Conservation (phyloP, 441 rosid species). For the Cnidoscolus chayamansa region DNA sequence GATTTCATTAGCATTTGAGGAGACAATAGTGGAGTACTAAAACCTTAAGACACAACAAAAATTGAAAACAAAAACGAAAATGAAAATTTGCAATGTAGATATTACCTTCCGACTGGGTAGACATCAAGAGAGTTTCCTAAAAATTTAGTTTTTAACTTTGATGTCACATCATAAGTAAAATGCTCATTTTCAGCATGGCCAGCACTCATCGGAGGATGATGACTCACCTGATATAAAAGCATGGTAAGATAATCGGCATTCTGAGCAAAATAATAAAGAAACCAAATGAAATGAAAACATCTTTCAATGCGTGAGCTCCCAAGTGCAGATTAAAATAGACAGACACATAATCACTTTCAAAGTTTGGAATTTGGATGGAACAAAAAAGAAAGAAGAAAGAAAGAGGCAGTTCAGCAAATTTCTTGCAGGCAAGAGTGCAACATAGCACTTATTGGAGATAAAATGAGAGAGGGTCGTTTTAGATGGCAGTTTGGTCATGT, state of each 20-base stretch:
- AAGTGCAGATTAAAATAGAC: background rate
- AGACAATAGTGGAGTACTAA: background rate
- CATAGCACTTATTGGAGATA: too few species aligned
- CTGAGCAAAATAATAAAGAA: background rate
- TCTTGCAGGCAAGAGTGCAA: too few species aligned
- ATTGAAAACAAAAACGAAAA: background rate
- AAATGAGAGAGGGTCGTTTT: too few species aligned
- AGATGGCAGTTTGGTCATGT: too few species aligned
- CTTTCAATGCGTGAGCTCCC: background rate
- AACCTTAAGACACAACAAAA: background rate
- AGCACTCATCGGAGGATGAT: conserved; percentile 97
- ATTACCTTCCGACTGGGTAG: conserved; percentile 95
- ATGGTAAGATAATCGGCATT: background rate
- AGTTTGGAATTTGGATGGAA: background rate
- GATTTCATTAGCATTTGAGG: background rate
- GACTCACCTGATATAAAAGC: conserved; percentile 61
- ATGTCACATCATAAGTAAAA: conserved; percentile 83
- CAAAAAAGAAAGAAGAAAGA: background rate
- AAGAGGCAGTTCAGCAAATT: background rate
- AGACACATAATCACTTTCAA: background rate
- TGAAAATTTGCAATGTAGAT: background rate
- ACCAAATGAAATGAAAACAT: background rate
- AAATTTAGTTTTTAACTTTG: conserved; percentile 88
- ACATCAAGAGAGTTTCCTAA: conserved; percentile 87
- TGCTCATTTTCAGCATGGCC: conserved; percentile 97